Conservation (phyloP, 768 basidiomycete species). For the Holtermannia corniformis region DNA sequence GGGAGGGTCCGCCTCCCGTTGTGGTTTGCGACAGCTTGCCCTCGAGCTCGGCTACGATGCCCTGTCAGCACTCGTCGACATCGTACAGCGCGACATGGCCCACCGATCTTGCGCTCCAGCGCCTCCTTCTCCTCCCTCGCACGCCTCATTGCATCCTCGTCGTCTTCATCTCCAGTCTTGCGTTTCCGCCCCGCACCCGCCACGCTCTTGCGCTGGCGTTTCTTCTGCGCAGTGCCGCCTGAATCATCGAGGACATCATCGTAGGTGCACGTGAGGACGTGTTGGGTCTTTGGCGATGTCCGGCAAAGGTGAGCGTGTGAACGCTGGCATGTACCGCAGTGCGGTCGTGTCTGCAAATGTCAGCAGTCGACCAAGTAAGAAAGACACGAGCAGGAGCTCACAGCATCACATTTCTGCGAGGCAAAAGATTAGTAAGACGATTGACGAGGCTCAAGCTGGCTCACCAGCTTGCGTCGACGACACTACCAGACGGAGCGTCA, state of each 20-base stretch:
- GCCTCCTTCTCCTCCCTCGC: slow-evolving; percentile 17
- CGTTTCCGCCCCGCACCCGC: slow-evolving; percentile 5
- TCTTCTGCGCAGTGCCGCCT: slow-evolving; percentile 4
- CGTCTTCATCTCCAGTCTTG: slow-evolving; percentile 15
- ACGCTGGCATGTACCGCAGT: slow-evolving; percentile 31
- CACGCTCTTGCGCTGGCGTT: slow-evolving; percentile 1
- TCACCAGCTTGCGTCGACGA: slow-evolving; percentile 27
- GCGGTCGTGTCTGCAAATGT: slow-evolving; percentile 19
- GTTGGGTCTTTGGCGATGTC: slow-evolving; percentile 24
- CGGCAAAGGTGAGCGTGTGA: slow-evolving; percentile 28
- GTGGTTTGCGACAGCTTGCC: not conserved
- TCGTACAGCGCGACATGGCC: slow-evolving; percentile 1
- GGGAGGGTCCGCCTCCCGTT: too few relatives aligned
- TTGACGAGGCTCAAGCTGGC: slow-evolving; percentile 1
- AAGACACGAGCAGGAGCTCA: slow-evolving; percentile 3
- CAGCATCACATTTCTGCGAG: slow-evolving; percentile 35
- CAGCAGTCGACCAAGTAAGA: not conserved
- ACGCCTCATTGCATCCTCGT: slow-evolving; percentile 4
- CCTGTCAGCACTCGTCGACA: not conserved
- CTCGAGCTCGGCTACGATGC: not conserved
- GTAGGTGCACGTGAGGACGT: slow-evolving; percentile 26
- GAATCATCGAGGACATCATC: slow-evolving; percentile 16
- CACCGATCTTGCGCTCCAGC: slow-evolving; percentile 26
- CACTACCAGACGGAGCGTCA: slow-evolving; percentile 10
- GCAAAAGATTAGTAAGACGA: not conserved